Base-by-base conservation (phyloP, 441 rosid species). In the Eruca vesicaria region DNA sequence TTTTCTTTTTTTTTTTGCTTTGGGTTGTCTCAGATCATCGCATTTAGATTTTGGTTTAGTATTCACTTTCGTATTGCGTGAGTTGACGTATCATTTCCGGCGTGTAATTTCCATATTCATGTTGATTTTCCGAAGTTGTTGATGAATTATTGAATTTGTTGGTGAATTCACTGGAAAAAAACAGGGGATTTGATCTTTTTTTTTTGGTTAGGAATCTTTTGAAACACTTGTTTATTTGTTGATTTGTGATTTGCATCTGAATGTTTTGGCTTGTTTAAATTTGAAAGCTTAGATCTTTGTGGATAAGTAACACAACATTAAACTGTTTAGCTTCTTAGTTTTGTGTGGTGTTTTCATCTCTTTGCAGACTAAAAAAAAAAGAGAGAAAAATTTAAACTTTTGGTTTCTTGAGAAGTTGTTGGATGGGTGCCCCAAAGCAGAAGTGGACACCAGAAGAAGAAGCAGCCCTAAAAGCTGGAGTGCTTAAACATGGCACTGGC, bases 401-500 rank as follows among this genome's bases (percentile, higher is more conserved):
- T 35, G 26, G 63, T 73, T 63, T 15, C 28, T 59, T 60, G 68
- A 62, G 9, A 43, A 76, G 78, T 48, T 76, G 66, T n/a, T 61
- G 63, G 45, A 88, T 88, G 93, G 93, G 93, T 81, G 90, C 90
- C 9, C 89, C 93, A 68, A 88, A 88, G 87, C 89, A 88, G 80
- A 88, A 88, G 83, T 88, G 89, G 93, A 88, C 89, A 74, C 78
- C 83, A 1, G 93, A 86, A 71, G 93, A 88, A 86, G 93, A 88
- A 82, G 86, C 88, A 7, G 90, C 93, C 21, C 89, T 88, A 38
- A 86, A 83, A 82, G 87, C 93, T 58, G 93, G 93, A 65, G 89
- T 88, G 28, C 53, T 36, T 59, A 88, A 88, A 75, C 89, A 88
- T 5, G 89, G 93, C 19, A 85, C 88, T 0, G 89, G 93, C 3